Conservation (phyloP, 75 land plant genomes). For the Cryptomeria japonica region DNA sequence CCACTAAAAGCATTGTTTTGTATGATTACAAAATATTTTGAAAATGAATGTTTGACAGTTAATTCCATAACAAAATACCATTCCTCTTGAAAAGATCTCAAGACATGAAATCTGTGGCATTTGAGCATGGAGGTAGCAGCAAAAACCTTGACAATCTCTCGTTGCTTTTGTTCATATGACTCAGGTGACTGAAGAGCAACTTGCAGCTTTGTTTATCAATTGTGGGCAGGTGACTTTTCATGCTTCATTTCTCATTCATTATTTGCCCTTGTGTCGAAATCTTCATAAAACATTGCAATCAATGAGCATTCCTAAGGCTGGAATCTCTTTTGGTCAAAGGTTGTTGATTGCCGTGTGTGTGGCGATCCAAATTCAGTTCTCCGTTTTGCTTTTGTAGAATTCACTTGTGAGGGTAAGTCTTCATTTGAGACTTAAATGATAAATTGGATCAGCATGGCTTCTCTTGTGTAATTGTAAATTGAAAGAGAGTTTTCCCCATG, state of each 20-base stretch:
- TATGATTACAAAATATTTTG: not conserved
- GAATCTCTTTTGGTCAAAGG: slow-evolving; percentile 39
- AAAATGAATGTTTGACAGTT: not conserved
- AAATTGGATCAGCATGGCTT: slow-evolving; percentile 6
- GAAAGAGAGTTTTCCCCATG: not conserved
- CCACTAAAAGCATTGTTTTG: not conserved
- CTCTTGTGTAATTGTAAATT: slow-evolving; percentile 1
- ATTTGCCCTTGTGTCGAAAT: not conserved
- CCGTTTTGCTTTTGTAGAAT: slow-evolving; percentile 96
- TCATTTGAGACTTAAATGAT: not conserved
- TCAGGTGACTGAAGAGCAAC: slow-evolving; percentile 93
- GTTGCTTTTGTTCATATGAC: not conserved
- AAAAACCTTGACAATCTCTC: not conserved
- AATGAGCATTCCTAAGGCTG: slow-evolving; percentile 1
- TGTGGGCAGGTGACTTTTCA: slow-evolving; percentile 78
- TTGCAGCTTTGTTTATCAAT: slow-evolving; percentile 77
- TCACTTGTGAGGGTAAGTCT: slow-evolving; percentile 80
- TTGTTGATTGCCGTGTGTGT: slow-evolving; percentile 96
- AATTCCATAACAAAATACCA: not conserved
- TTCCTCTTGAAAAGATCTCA: not conserved
- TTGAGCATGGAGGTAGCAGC: not conserved
- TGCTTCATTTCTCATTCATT: not conserved
- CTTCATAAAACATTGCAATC: not conserved
- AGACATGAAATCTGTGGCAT: not conserved
- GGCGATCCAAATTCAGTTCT: slow-evolving; percentile 98